phyloP scores from a whole-genome alignment of 768 basidiomycete species.

The Serendipita sp. region DNA sequence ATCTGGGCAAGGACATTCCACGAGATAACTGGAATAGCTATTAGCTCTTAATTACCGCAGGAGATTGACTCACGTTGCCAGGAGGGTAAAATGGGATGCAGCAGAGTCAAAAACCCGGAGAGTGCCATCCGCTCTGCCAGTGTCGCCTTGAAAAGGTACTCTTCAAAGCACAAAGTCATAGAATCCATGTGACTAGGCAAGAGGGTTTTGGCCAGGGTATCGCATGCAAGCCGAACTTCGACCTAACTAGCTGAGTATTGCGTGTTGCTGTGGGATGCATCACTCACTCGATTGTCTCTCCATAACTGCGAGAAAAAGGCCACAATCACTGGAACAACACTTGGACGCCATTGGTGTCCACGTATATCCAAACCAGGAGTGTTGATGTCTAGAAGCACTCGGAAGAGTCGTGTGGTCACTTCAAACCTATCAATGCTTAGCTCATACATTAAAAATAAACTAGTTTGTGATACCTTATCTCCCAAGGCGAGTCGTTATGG shows the following conservation, averaged over 20 bases:
- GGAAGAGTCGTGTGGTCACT: conserved; percentile 40
- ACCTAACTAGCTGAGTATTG: conserved; percentile 29
- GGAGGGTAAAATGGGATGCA: conserved; percentile 47
- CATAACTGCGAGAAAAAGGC: conserved; percentile 47
- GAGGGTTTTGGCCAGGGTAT: conserved; percentile 41
- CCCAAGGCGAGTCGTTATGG: conserved; percentile 25
- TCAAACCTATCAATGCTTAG: conserved; percentile 25
- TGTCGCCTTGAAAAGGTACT: conserved; percentile 38
- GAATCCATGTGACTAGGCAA: conserved; percentile 49
- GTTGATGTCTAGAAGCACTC: conserved; percentile 47
- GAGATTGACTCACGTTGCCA: conserved; percentile 40
- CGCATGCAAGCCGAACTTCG: conserved; percentile 44
- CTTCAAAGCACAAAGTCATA: conserved; percentile 53
- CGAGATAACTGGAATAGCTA: conserved; percentile 32
- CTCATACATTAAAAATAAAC: neutral
- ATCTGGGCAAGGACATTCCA: conserved; percentile 48
- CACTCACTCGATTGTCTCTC: conserved; percentile 41
- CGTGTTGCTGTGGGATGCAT: neutral
- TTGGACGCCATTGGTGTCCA: conserved; percentile 51
- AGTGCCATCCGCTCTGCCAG: conserved; percentile 41
- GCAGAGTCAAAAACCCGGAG: conserved; percentile 45
- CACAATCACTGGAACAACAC: conserved; percentile 40
- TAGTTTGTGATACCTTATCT: conserved; percentile 30
- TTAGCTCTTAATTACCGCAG: neutral
- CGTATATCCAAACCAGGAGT: conserved; percentile 45